These are phyloP conservation scores for Amesomyces nigricolor DNA, from an alignment of 2,329 filamentous ascomycete genomes.

Conservation along the genomic window DNA sequence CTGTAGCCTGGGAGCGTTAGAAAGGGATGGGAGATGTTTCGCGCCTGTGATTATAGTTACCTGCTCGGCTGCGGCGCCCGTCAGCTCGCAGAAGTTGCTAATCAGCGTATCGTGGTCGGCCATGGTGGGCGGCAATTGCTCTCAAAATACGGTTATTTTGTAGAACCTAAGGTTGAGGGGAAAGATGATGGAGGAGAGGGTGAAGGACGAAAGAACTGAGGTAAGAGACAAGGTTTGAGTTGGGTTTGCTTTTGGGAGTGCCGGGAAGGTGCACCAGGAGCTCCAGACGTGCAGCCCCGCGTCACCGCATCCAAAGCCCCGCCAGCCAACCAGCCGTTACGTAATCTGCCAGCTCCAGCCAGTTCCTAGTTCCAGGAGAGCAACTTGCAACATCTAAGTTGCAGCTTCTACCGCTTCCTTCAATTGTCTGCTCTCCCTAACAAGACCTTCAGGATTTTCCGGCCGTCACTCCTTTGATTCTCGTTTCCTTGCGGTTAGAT, in stretches of 20 bases:
- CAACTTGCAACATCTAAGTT: no score
- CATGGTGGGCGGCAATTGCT: constrained; percentile 27
- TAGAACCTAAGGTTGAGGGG: constrained; percentile 15
- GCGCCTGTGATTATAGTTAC: constrained; percentile 31
- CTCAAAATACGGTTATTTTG: no score
- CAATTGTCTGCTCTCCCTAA: no score
- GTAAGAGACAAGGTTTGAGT: neutral
- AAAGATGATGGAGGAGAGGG: neutral
- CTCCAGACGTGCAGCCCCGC: constrained; percentile 18
- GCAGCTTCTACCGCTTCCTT: no score
- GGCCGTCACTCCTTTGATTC: no score
- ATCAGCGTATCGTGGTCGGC: constrained; percentile 41
- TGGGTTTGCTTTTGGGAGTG: neutral
- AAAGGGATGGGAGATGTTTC: neutral
- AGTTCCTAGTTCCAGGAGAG: no score
- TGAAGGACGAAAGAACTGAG: neutral
- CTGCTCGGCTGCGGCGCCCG: constrained; percentile 44
- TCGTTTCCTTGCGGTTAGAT: no score
- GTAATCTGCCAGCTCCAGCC: neutral
- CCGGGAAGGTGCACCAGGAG: constrained; percentile 5
- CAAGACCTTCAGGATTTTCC: no score
- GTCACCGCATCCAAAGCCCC: constrained; percentile 5
- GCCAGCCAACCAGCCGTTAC: neutral
- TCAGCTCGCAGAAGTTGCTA: constrained; percentile 52
- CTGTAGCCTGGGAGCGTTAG: constrained; percentile 48